Conservation (phyloP, 345 rosid genomes). For the Salix dunnii region DNA sequence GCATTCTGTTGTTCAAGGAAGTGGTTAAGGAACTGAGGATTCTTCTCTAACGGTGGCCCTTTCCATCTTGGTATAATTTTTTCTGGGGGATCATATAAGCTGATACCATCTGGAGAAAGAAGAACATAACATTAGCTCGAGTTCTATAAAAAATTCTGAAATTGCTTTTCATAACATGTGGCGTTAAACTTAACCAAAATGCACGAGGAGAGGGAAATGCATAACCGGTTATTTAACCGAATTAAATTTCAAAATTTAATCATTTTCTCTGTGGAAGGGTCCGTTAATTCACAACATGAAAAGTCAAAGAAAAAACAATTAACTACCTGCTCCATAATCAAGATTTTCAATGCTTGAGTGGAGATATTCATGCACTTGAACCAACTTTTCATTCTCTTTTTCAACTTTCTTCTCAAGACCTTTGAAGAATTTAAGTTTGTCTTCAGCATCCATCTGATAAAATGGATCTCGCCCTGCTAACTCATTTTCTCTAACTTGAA, state of each 20-base stretch:
- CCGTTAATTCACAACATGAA: neutral
- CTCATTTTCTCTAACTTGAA: constrained; percentile 85
- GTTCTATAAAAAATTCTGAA: neutral
- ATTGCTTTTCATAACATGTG: neutral
- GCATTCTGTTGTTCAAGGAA: constrained; percentile 49
- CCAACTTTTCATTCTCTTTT: constrained; percentile 65
- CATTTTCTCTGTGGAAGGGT: too few species aligned
- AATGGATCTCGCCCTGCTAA: constrained; percentile 82
- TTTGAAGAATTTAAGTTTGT: constrained; percentile 62
- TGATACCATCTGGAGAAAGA: constrained; percentile 64
- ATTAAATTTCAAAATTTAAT: neutral
- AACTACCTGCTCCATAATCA: constrained; percentile 83
- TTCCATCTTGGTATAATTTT: constrained; percentile 87
- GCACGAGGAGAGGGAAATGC: neutral
- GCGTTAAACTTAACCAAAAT: neutral
- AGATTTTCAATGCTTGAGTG: constrained; percentile 88
- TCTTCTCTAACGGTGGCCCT: constrained; percentile 59
- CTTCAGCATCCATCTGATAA: constrained; percentile 64
- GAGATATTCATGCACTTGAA: constrained; percentile 67
- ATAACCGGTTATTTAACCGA: neutral
- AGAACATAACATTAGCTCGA: constrained; percentile 21
- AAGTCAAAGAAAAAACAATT: neutral
- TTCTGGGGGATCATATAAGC: constrained; percentile 73
- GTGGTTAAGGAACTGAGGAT: constrained; percentile 49
- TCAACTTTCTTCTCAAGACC: constrained; percentile 88